Conservation (phyloP, 257 asterid genomes). For the Handroanthus guayacan region DNA sequence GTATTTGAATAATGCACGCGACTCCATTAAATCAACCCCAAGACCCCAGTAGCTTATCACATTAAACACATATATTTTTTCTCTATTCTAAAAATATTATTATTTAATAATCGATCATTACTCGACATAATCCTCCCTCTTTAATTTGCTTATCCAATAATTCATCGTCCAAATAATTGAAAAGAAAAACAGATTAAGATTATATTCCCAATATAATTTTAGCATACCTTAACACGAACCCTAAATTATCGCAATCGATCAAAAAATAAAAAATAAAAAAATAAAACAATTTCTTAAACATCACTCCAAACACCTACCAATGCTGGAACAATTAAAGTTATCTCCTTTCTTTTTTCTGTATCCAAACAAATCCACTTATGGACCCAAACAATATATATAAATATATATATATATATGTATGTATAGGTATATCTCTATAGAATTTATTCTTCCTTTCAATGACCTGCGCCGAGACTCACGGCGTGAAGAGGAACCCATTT, state of each 20-base stretch:
- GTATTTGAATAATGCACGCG: too few species aligned
- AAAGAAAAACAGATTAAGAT: neutral
- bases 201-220: neutral
- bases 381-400: slow-evolving; percentile 14
- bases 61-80: too few species aligned
- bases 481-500: slow-evolving; percentile 38
- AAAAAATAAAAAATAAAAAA: neutral
- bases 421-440: too few species aligned
- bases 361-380: slow-evolving; percentile 36
- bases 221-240: neutral
- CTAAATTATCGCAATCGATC: neutral
- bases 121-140: neutral
- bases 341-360: neutral
- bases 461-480: slow-evolving; percentile 81
- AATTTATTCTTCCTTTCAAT: slow-evolving; percentile 24
- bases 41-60: too few species aligned
- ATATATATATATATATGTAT: neutral
- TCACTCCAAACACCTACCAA: slow-evolving; percentile 28
- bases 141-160: neutral
- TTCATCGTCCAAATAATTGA: neutral
- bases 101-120: neutral
- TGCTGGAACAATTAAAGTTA: slow-evolving; percentile 14
- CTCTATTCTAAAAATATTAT: too few species aligned
- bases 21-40: too few species aligned
- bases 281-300: slow-evolving; percentile 34